Base-by-base conservation (phyloP, 768 basidiomycete genomes). In the Imleria badia region DNA sequence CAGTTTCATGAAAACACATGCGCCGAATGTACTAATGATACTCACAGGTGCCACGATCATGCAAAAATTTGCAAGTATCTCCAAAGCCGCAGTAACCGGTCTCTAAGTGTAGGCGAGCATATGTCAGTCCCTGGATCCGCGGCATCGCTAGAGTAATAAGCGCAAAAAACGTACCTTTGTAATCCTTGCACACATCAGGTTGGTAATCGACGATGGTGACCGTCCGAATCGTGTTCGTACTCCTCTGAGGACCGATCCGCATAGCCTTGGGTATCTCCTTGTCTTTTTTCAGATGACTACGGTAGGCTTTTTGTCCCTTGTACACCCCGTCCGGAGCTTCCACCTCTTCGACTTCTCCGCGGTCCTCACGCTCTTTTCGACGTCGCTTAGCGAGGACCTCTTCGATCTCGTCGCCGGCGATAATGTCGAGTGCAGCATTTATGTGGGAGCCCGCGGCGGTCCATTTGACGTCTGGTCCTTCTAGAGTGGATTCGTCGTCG, bases 1-100 rank as follows among this genome's bases (percentile, higher is more conserved):
- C 47, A 62, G 56, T 29, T 43, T 22, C 19, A 19, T 58, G 42
- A 45, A 44, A 54, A 35, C 12, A 43, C 36, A 33, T 22, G 31
- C 52, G 48, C 31, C 13, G 2, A 20, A 8, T 19, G 17, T 19
- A 38, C 22, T 6, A 38, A 47, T 31, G 15, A 43, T 51, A 84
- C 89, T 69, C 65, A 91, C 91, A 94, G 34, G 91, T 94, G 54
- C 96, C 95, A 65, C 96, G 87, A 73, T 98, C 97, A 74, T 98
- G 97, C 69, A 98, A 79, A 78, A 98, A 98, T 79, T 98, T 98
- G 74, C 97, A 99, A 5, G 94, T 94, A 73, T 99, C 97, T 30
- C 97, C 97, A 71, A 96, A 99, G 20, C 97, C 97, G 72, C 97
- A 99, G 69, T 92, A 99, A 0, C 97, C 97, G 48, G 97, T 99